phyloP scores from a whole-genome alignment of 2,329 filamentous ascomycete genomes.

The Clonostachys solani region DNA sequence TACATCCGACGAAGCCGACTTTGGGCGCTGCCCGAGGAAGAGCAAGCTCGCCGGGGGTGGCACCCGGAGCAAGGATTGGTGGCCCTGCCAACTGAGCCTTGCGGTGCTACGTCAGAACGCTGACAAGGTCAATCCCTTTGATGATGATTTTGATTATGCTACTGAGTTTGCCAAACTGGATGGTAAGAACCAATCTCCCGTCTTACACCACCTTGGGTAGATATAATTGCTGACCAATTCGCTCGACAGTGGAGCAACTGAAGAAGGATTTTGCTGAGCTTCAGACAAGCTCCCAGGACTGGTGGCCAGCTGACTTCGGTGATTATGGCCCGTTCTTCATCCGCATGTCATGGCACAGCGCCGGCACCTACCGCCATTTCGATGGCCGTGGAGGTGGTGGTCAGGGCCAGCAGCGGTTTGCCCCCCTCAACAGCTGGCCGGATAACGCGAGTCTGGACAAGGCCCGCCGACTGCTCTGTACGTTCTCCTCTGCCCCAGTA shows the following conservation, averaged over 20 bases:
- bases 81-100: slow-evolving; percentile 64
- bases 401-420: slow-evolving; percentile 70
- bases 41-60: slow-evolving; percentile 54
- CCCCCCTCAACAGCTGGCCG: slow-evolving; percentile 76
- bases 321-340: slow-evolving; percentile 79
- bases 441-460: slow-evolving; percentile 78
- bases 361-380: slow-evolving; percentile 71
- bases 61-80: slow-evolving; percentile 68
- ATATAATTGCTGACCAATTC: no score
- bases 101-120: slow-evolving; percentile 73
- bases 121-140: slow-evolving; percentile 57
- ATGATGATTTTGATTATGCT: slow-evolving; percentile 66
- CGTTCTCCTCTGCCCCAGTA: no score
- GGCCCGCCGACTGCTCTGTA: slow-evolving; percentile 69
- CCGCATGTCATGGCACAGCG: slow-evolving; percentile 77
- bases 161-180: slow-evolving; percentile 63
- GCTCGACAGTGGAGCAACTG: slow-evolving; percentile 37
- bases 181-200: slow-evolving; percentile 29
- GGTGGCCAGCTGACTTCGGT: slow-evolving; percentile 79
- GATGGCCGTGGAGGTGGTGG: slow-evolving; percentile 75
- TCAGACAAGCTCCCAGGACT: slow-evolving; percentile 76
- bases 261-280: slow-evolving; percentile 72
- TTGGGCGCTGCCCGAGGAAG: no score
- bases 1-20: no score
- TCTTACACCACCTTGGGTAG: no score